Evolutionary conservation across 2,329 filamentous ascomycete species (phyloP).

Genomic region (Talaromyces sp.): DNA sequence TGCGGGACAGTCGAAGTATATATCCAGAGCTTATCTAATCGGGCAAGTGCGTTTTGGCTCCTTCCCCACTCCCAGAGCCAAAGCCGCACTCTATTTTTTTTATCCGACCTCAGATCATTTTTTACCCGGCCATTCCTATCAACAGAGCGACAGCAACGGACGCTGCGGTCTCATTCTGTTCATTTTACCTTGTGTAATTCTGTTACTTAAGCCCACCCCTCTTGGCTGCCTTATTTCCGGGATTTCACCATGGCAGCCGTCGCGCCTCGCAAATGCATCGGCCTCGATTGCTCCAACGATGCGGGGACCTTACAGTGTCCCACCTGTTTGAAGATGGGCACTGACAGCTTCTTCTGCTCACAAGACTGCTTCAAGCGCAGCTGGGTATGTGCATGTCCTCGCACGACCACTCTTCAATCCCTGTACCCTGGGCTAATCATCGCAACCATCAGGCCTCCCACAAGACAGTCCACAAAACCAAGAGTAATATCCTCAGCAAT

Average conservation of each 20-base stretch:
- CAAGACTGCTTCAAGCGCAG: constrained; percentile 99
- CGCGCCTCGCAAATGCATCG: constrained; percentile 61
- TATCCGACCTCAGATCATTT: constrained; percentile 5
- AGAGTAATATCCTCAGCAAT: constrained; percentile 71
- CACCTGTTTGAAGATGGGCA: constrained; percentile 85
- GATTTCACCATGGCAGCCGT: constrained; percentile 29
- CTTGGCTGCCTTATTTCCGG: background rate
- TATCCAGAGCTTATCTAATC: constrained; percentile 9
- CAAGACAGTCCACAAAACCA: constrained; percentile 80
- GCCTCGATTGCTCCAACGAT: constrained; percentile 81
- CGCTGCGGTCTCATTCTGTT: background rate
- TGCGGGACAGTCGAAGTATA: constrained; percentile 4
- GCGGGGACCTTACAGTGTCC: constrained; percentile 87
- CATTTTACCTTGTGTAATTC: no score
- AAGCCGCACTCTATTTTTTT: background rate
- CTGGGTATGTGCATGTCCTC: constrained; percentile 66
- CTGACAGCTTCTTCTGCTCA: constrained; percentile 94
- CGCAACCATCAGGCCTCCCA: constrained; percentile 64
- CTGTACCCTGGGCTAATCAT: constrained; percentile 21
- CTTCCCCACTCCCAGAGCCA: background rate
- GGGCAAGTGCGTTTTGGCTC: constrained; percentile 1
- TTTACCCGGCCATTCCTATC: background rate
- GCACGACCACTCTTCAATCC: constrained; percentile 4
- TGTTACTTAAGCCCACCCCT: background rate
- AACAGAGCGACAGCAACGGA: background rate